Evolutionary conservation across 2,329 filamentous ascomycete species (phyloP).

Genomic region (Bisporella sp.): DNA sequence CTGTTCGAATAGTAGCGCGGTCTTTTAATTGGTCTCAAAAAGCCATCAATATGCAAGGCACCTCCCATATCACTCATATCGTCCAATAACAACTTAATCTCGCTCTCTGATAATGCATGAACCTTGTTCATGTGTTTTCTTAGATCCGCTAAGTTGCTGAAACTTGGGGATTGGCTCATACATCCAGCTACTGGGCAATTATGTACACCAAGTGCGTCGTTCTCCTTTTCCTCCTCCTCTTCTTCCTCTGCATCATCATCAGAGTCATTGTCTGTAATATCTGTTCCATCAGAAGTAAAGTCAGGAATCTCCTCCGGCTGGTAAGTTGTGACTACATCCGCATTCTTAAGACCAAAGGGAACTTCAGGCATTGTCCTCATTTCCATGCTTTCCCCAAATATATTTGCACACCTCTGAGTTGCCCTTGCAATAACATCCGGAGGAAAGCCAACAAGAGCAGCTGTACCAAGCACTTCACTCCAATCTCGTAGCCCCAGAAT

Average conservation of each 20-base stretch:
- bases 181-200: slow-evolving; percentile 33
- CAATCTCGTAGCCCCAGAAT: slow-evolving; percentile 52
- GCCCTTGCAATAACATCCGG: slow-evolving; percentile 58
- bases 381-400: slow-evolving; percentile 69
- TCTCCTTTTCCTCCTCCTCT: neutral
- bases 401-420: slow-evolving; percentile 62
- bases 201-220: neutral
- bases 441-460: slow-evolving; percentile 67
- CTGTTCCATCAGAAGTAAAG: neutral
- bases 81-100: slow-evolving; percentile 41
- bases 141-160: slow-evolving; percentile 30
- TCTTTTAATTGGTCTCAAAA: slow-evolving; percentile 45
- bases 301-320: slow-evolving; percentile 19
- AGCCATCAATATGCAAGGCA: slow-evolving; percentile 62
- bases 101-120: slow-evolving; percentile 39
- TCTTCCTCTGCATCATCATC: slow-evolving; percentile 2
- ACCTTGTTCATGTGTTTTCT: slow-evolving; percentile 37
- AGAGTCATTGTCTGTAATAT: neutral
- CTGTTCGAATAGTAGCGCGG: neutral
- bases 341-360: slow-evolving; percentile 7
- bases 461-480: slow-evolving; percentile 77
- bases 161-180: slow-evolving; percentile 29
- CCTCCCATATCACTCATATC: slow-evolving; percentile 44
- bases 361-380: slow-evolving; percentile 28
- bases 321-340: slow-evolving; percentile 14